Percentiles rank a stretch among this genome's conserved stretches.
Conservation (phyloP, 1,284 basidiomycete genomes). For the Microbotryum intermedium region DNA sequence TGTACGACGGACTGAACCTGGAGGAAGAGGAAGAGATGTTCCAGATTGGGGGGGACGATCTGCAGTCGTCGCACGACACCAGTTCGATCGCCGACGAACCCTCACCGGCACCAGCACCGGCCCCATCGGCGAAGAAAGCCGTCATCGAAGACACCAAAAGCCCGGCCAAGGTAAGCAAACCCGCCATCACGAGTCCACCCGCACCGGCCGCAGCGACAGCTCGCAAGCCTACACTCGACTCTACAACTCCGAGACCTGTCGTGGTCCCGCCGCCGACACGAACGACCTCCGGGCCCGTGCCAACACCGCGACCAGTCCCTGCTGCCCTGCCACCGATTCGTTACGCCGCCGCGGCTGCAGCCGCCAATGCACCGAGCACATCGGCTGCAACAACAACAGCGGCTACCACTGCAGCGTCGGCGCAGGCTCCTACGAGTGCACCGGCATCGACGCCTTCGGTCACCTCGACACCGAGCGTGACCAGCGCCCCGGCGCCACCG, state of each 20-base stretch:
- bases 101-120: constrained; percentile 8
- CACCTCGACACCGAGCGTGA: neutral
- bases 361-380: constrained; percentile 44
- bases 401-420: constrained; percentile 3
- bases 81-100: constrained; percentile 42
- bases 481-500: neutral
- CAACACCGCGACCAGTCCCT: constrained; percentile 37
- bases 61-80: constrained; percentile 45
- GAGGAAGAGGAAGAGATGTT: constrained; percentile 90
- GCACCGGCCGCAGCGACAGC: constrained; percentile 8
- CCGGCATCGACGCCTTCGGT: neutral
- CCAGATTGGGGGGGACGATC: constrained; percentile 61
- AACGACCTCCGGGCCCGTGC: constrained; percentile 27
- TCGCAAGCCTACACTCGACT: constrained; percentile 35
- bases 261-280: constrained; percentile 23
- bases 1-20: constrained; percentile 96
- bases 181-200: constrained; percentile 23
- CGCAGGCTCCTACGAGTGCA: neutral
- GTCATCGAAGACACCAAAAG: constrained; percentile 23
- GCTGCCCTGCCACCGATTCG: constrained; percentile 64
- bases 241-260: constrained; percentile 27
- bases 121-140: constrained; percentile 28
- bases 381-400: constrained; percentile 9
- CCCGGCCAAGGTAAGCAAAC: constrained; percentile 23
- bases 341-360: constrained; percentile 85